Evolutionary conservation across 139 green algal genomes (phyloP).

Genomic region (Tetradesmus obliquus): DNA sequence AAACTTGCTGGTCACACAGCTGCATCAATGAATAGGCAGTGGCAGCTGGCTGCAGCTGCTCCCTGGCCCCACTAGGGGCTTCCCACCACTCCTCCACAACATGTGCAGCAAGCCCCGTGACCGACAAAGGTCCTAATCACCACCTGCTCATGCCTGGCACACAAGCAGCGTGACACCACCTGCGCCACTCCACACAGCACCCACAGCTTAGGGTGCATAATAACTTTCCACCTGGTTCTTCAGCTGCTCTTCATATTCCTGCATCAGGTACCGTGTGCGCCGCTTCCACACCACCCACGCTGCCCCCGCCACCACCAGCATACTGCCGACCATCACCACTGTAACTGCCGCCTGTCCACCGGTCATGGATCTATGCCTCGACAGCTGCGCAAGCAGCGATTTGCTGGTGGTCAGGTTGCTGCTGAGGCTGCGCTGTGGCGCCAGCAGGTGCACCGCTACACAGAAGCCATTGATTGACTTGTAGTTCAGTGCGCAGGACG

Average conservation of each 20-base stretch:
- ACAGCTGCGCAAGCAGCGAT: background rate
- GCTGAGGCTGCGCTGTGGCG: background rate
- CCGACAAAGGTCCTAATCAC: too few species aligned
- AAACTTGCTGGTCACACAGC: background rate
- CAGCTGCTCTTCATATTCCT: background rate
- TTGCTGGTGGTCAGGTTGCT: background rate
- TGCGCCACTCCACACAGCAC: background rate
- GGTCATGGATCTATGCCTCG: background rate
- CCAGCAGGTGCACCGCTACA: background rate
- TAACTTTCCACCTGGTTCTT: background rate
- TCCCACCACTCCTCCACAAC: too few species aligned
- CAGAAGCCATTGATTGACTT: conserved; percentile 23
- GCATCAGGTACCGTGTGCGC: background rate
- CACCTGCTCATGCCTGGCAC: too few species aligned
- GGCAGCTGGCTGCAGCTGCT: background rate
- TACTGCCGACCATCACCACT: background rate
- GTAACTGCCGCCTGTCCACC: background rate
- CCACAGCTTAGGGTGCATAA: background rate
- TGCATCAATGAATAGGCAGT: background rate
- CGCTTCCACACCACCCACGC: background rate
- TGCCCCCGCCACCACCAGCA: background rate
- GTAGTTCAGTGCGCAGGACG: conserved; percentile 38
- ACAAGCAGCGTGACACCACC: background rate
- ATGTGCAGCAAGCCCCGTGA: too few species aligned
- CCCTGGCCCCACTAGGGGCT: background rate